Evolutionary conservation across 2,329 filamentous ascomycete genomes (phyloP).

Genomic region (Aaosphaeria arxii): DNA sequence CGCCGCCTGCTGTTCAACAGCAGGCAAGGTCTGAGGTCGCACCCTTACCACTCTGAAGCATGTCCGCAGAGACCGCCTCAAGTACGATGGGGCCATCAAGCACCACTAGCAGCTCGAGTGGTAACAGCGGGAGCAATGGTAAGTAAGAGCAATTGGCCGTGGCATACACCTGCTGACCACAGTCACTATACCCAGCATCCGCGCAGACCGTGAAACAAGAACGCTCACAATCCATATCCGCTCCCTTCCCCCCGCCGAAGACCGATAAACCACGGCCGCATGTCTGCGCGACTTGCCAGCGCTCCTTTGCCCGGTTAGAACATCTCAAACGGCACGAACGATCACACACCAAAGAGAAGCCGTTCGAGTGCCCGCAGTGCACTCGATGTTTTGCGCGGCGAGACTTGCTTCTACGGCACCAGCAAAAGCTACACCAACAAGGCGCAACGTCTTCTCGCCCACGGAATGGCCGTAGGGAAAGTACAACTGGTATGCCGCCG

Average conservation of each 20-base stretch:
- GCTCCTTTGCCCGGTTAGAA: constrained; percentile 91
- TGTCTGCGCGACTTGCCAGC: constrained; percentile 84
- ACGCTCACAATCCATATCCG: constrained; percentile 17
- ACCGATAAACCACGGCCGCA: constrained; percentile 97
- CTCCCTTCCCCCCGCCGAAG: constrained; percentile 75
- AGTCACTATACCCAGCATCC: constrained; percentile 20
- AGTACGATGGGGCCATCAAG: constrained; percentile 25
- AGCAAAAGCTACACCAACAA: constrained; percentile 97
- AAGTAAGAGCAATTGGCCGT: constrained; percentile 7
- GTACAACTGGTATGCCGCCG: constrained; percentile 70
- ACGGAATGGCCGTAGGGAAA: constrained; percentile 80
- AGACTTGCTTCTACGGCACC: constrained; percentile 87
- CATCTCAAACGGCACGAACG: constrained; percentile 96
- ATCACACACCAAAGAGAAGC: constrained; percentile 98
- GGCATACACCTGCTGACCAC: constrained; percentile 4
- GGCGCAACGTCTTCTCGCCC: constrained; percentile 84
- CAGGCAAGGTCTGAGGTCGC: constrained; percentile 6
- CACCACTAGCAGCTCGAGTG: constrained; percentile 26
- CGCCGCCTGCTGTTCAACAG: constrained; percentile 8
- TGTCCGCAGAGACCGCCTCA: constrained; percentile 22
- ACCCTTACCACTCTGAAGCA: constrained; percentile 15
- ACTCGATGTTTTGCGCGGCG: constrained; percentile 90
- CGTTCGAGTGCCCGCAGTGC: constrained; percentile 95
- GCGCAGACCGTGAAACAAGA: constrained; percentile 31
- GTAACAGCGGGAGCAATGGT: constrained; percentile 32